Evolutionary conservation across 805 yeast species (phyloP).

Genomic region (Candida mattraensis): DNA sequence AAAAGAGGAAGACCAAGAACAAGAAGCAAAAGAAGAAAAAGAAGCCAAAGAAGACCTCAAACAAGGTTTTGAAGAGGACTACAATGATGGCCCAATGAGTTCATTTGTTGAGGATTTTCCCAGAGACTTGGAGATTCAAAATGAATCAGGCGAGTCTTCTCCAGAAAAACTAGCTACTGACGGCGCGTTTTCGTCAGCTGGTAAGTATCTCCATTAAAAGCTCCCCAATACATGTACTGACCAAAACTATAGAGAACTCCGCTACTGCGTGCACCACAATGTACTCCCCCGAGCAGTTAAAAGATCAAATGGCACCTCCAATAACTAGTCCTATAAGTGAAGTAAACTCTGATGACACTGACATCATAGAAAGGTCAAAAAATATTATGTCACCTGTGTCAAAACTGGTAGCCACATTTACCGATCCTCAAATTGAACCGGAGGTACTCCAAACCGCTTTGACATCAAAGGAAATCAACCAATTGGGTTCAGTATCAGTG

Average conservation of each 20-base stretch:
- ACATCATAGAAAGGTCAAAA: slow-evolving; percentile 8
- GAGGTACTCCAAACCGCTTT: neutral
- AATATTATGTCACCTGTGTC: slow-evolving; percentile 10
- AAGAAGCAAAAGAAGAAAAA: no score
- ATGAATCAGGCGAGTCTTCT: neutral
- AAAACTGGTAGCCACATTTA: slow-evolving; percentile 6
- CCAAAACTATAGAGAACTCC: slow-evolving; percentile 3
- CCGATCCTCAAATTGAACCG: slow-evolving; percentile 2
- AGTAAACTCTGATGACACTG: slow-evolving; percentile 11
- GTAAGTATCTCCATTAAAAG: slow-evolving; percentile 7
- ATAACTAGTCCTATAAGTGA: slow-evolving; percentile 6
- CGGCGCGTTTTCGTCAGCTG: slow-evolving; percentile 4
- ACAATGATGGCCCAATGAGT: slow-evolving; percentile 15
- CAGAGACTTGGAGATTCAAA: slow-evolving; percentile 5
- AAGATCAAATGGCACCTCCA: neutral
- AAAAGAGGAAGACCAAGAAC: no score
- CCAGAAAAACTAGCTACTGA: slow-evolving; percentile 3
- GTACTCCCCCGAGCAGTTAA: slow-evolving; percentile 7
- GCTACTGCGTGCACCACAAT: slow-evolving; percentile 14
- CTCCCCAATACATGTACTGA: neutral
- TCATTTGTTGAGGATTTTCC: slow-evolving; percentile 19
- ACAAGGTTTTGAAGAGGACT: slow-evolving; percentile 1
- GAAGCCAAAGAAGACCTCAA: no score
- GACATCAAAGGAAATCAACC: neutral
- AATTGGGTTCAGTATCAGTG: neutral